Evolutionary conservation across 345 rosid species (phyloP).

Genomic region (Noccaea bulbosa): DNA sequence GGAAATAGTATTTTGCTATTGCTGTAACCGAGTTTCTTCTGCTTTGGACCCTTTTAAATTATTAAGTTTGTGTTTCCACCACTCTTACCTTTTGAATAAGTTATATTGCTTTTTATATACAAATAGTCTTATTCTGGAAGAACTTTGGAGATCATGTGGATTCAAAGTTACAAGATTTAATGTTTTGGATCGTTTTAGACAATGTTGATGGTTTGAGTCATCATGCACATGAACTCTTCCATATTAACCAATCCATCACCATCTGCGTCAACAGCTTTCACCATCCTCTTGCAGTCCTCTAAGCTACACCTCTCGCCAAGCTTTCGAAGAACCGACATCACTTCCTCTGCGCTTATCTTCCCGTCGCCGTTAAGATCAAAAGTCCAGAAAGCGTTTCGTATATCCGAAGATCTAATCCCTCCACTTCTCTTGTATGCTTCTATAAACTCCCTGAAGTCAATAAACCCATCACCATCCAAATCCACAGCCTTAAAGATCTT

Average conservation of each 20-base stretch:
- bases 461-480: slow-evolving; percentile 83
- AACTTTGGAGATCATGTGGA: slow-evolving; percentile 12
- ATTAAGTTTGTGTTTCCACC: slow-evolving; percentile 8
- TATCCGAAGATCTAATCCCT: slow-evolving; percentile 58
- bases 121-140: neutral
- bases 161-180: slow-evolving; percentile 12
- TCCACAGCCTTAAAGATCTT: slow-evolving; percentile 70
- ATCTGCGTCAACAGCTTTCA: slow-evolving; percentile 71
- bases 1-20: slow-evolving; percentile 25
- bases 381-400: slow-evolving; percentile 62
- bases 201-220: slow-evolving; percentile 53
- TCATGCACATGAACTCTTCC: slow-evolving; percentile 86
- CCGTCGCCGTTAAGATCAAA: slow-evolving; percentile 79
- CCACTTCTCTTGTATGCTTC: slow-evolving; percentile 69
- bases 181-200: slow-evolving; percentile 14
- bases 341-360: slow-evolving; percentile 82
- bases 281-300: slow-evolving; percentile 79
- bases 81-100: slow-evolving; percentile 22
- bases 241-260: slow-evolving; percentile 76
- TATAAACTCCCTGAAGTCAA: slow-evolving; percentile 75
- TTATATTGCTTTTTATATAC: neutral
- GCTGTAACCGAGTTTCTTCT: slow-evolving; percentile 22
- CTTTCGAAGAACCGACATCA: slow-evolving; percentile 61
- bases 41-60: slow-evolving; percentile 16
- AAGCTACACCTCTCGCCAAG: slow-evolving; percentile 82